These are phyloP conservation scores for Apophysomyces ossiformis DNA, from an alignment of 371 early-diverging fungal genomes.

Conservation along the genomic window DNA sequence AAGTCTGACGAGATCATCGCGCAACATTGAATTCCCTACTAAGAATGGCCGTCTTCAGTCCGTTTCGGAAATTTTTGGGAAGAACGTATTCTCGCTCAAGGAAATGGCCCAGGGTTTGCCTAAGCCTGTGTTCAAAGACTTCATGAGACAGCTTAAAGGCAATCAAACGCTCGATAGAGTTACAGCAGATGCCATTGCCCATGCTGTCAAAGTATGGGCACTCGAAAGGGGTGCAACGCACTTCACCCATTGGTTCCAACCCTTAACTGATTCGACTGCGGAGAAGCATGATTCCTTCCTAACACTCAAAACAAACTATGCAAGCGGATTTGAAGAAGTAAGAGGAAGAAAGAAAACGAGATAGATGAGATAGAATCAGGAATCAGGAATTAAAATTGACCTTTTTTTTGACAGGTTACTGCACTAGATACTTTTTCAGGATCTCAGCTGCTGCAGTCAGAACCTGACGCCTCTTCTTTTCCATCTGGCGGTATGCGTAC, in stretches of 20 bases:
- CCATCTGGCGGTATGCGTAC: conserved; percentile 98
- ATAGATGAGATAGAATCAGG: not conserved
- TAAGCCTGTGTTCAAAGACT: conserved; percentile 91
- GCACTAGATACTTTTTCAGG: conserved; percentile 96
- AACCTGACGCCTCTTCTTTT: conserved; percentile 99
- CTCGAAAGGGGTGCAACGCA: conserved; percentile 94
- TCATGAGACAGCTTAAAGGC: conserved; percentile 89
- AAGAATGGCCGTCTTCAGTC: conserved; percentile 72
- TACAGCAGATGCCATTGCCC: conserved; percentile 97
- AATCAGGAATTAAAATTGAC: conserved; percentile 12
- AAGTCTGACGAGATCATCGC: conserved; percentile 36
- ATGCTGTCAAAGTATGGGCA: conserved; percentile 97
- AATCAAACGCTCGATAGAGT: conserved; percentile 85
- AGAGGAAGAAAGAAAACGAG: not conserved
- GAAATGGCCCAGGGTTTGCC: conserved; percentile 88
- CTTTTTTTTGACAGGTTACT: conserved; percentile 52
- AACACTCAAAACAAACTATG: conserved; percentile 75
- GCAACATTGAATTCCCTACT: conserved; percentile 66
- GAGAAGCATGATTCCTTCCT: conserved; percentile 99
- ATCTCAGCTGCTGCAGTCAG: conserved; percentile 95
- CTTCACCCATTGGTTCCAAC: conserved; percentile 99
- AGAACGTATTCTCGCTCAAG: conserved; percentile 90
- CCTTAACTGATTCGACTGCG: conserved; percentile 96
- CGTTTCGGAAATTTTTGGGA: conserved; percentile 89
- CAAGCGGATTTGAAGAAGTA: conserved; percentile 82